phyloP scores from a whole-genome alignment of 371 early-diverging fungal species.

The Syncephalastrum contaminatum region DNA sequence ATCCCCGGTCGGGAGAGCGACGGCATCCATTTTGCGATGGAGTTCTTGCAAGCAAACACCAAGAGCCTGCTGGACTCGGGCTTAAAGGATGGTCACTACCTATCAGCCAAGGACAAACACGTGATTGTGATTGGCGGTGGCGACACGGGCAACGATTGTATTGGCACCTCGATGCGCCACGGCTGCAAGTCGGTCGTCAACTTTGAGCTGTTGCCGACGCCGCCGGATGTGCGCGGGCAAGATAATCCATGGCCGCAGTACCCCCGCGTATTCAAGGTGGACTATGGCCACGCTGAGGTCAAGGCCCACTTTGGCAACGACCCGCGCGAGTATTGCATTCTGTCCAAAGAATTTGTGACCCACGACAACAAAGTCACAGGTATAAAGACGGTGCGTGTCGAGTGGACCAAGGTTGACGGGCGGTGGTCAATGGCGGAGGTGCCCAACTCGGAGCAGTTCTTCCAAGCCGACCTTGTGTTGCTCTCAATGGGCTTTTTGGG shows the following conservation, averaged over 20 bases:
- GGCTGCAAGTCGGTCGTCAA: slow-evolving; percentile 89
- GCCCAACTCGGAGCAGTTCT: slow-evolving; percentile 79
- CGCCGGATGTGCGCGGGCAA: slow-evolving; percentile 74
- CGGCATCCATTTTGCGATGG: slow-evolving; percentile 98
- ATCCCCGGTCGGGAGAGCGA: slow-evolving; percentile 84
- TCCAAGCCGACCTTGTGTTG: slow-evolving; percentile 87
- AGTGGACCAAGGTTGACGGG: slow-evolving; percentile 87
- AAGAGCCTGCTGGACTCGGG: slow-evolving; percentile 81
- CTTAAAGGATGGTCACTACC: slow-evolving; percentile 69
- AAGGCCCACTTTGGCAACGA: slow-evolving; percentile 85
- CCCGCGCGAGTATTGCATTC: slow-evolving; percentile 91
- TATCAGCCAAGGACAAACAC: slow-evolving; percentile 88
- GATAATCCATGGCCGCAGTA: slow-evolving; percentile 98
- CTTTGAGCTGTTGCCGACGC: slow-evolving; percentile 95
- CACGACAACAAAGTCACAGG: slow-evolving; percentile 84
- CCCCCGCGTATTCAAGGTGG: slow-evolving; percentile 91
- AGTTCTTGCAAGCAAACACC: slow-evolving; percentile 89
- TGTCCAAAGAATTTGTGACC: slow-evolving; percentile 92
- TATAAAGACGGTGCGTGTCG: slow-evolving; percentile 91
- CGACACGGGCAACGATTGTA: slow-evolving; percentile 97
- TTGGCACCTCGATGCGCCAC: slow-evolving; percentile 91
- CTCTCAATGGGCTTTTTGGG: slow-evolving; percentile 97
- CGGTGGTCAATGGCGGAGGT: slow-evolving; percentile 91
- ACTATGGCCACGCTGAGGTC: slow-evolving; percentile 96
- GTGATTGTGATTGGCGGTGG: slow-evolving; percentile 98